These are phyloP conservation scores for Paramecium tetraurelia DNA, from an alignment of 73 alveolate species.

Conservation along the genomic window DNA sequence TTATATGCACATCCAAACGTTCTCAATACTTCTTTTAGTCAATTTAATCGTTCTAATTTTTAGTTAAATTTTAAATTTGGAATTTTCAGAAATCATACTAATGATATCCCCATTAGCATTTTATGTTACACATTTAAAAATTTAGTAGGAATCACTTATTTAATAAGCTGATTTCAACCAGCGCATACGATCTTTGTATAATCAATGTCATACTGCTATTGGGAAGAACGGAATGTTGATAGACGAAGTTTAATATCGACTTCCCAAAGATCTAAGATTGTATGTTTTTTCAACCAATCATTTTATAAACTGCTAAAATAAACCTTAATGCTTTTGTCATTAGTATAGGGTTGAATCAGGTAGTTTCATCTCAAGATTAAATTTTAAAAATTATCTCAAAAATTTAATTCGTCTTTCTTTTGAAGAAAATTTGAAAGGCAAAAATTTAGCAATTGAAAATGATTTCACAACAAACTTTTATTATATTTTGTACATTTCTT, in stretches of 20 bases:
- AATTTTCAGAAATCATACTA: not conserved
- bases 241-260: not conserved
- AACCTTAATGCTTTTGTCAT: not conserved
- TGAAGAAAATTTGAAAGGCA: not conserved
- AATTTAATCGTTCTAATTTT: not conserved
- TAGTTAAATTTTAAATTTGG: not conserved
- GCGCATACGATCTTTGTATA: not conserved
- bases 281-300: not conserved
- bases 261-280: not conserved
- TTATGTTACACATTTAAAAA: not conserved
- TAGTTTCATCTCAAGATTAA: not conserved
- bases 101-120: not conserved
- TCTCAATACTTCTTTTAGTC: not conserved
- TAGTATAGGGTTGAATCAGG: not conserved
- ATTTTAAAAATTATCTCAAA: not conserved
- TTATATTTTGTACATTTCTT: not conserved
- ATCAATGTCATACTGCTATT: not conserved
- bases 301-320: not conserved
- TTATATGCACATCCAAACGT: not conserved
- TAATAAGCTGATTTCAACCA: not conserved
- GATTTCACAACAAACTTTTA: not conserved
- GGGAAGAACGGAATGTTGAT: not conserved
- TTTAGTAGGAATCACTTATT: not conserved
- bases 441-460: not conserved
- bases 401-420: not conserved